Evolutionary conservation across 306 rosid genomes (phyloP), one percentile per base, ranked within the genome.

Genomic region (Crotalaria pallida): DNA sequence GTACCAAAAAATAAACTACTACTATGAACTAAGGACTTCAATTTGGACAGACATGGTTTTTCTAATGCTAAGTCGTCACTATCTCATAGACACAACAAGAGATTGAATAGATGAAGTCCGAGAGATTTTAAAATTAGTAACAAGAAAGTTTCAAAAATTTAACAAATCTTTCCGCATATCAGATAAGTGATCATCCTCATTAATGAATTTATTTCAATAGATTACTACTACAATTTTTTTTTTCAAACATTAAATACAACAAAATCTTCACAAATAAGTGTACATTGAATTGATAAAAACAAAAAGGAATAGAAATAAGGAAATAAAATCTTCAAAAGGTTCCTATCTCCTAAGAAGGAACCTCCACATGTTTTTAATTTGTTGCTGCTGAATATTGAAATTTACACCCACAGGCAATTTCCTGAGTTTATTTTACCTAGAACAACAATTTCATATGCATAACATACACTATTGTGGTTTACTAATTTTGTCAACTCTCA

Each of bases 401-500:
- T 56, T 41, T 27, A 21, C n/a, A 15, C 51, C 23, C 34, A 60
- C 4, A 34, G 11, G 57, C n/a, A 49, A 41, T 11, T 33, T 69
- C 61, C 51, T 10, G 26, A 27, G 57, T 70, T 49, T n/a, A n/a
- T 26, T 62, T 31, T 61, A 26, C 4, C 33, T 22, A 71, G 24
- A 65, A 27, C 16, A 69, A 34, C 22, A n/a, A 10, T 29, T 50
- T 38, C 71, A 69, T 22, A 65, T 12, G 33, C 24, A 63, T 47
- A 60, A 51, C 48, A 61, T 38, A 59, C 47, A 55, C 40, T 19
- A 34, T 3, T 18, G 22, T 27, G 18, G 26, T 52, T 70, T 36
- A 69, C n/a, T n/a, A 29, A 45, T 53, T 51, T 69, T 62, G 74
- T 27, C 48, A 11, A 34, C 26, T 24, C 67, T 57, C 55, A 34